phyloP scores from a whole-genome alignment of 805 yeast species.

The Candida tibetensis region DNA sequence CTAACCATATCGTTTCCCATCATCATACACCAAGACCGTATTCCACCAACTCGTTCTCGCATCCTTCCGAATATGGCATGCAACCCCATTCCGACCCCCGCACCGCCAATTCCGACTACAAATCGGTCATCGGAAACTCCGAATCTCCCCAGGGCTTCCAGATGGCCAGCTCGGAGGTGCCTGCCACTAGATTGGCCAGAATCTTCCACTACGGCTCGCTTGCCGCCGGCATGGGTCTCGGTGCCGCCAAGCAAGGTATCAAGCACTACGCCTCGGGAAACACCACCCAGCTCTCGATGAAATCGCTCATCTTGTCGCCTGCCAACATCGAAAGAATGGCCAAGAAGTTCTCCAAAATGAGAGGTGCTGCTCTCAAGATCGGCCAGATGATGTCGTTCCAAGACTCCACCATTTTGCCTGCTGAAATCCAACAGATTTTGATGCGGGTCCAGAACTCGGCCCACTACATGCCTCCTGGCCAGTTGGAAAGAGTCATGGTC shows the following conservation, averaged over 20 bases:
- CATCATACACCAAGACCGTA: conserved; percentile 6
- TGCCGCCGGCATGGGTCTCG: conserved; percentile 88
- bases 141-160: conserved; percentile 8
- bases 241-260: conserved; percentile 76
- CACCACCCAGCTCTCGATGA: conserved; percentile 43
- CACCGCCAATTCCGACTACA: background rate
- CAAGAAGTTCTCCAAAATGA: conserved; percentile 83
- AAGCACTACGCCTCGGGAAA: conserved; percentile 61
- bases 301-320: conserved; percentile 67
- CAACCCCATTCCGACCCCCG: background rate
- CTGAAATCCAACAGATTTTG: conserved; percentile 76
- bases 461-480: conserved; percentile 93
- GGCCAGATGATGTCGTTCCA: conserved; percentile 98
- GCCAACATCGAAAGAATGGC: conserved; percentile 86
- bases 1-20: conserved; percentile 1
- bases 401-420: conserved; percentile 80
- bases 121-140: conserved; percentile 2
- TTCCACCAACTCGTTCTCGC: background rate
- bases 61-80: background rate
- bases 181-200: conserved; percentile 82
- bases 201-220: conserved; percentile 89
- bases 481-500: conserved; percentile 71
- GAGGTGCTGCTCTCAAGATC: conserved; percentile 97
- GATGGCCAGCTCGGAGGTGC: conserved; percentile 62
- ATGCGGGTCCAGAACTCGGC: conserved; percentile 90